These are phyloP conservation scores for Populus hybrid DNA, from an alignment of 441 rosid genomes.

Conservation along the genomic window DNA sequence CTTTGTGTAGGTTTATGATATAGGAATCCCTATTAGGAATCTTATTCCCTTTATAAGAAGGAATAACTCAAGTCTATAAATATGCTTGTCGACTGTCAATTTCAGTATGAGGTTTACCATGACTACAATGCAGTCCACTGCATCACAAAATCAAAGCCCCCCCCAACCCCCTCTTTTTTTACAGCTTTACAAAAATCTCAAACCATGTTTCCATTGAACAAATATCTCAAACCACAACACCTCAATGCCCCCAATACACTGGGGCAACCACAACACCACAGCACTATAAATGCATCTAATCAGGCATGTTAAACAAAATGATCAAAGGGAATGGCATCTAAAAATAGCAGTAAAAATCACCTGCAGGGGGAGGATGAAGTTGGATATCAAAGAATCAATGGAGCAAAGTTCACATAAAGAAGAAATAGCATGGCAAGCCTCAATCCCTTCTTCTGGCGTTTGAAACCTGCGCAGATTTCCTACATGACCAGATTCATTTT, in stretches of 20 bases:
- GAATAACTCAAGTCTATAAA: not conserved
- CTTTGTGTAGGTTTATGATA: not conserved
- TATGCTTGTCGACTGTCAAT: not conserved
- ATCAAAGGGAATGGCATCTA: not conserved
- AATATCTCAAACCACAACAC: too few relatives aligned
- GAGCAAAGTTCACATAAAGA: conserved; percentile 88
- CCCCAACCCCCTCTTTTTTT: too few relatives aligned
- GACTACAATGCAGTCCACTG: not conserved
- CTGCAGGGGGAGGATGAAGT: conserved; percentile 95
- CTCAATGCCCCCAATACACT: too few relatives aligned
- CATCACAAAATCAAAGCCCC: not conserved
- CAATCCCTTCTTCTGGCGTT: conserved; percentile 57
- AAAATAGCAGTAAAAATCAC: conserved; percentile 34
- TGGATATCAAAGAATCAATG: conserved; percentile 86
- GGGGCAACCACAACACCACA: too few relatives aligned
- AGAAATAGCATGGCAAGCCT: conserved; percentile 91
- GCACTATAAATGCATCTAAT: too few relatives aligned
- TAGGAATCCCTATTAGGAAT: not conserved
- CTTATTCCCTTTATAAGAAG: not conserved
- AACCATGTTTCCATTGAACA: too few relatives aligned
- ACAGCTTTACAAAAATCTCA: too few relatives aligned
- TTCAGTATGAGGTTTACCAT: not conserved
- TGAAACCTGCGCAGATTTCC: conserved; percentile 51
- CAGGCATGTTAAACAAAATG: not conserved
- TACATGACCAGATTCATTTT: conserved; percentile 56